These are phyloP conservation scores for Aspergillus brunneoviolaceus DNA, from an alignment of 2,329 filamentous ascomycete species.

Conservation along the genomic window DNA sequence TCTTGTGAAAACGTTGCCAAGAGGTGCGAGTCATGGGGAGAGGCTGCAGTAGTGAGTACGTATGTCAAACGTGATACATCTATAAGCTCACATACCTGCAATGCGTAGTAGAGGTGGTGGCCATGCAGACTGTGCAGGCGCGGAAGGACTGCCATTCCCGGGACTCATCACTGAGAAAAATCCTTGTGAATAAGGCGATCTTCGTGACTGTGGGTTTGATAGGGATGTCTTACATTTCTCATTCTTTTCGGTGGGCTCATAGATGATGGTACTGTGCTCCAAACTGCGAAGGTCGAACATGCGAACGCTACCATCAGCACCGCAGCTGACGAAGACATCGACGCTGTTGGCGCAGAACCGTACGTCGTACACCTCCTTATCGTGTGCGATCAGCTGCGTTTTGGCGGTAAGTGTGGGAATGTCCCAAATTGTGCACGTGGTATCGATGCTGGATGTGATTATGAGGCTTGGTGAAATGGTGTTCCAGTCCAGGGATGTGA, in stretches of 20 bases:
- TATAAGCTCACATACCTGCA: constrained; percentile 35
- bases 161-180: constrained; percentile 45
- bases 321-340: constrained; percentile 98
- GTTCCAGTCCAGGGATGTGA: constrained; percentile 98
- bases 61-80: not conserved
- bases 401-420: constrained; percentile 97
- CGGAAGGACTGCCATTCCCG: constrained; percentile 65
- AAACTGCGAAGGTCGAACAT: constrained; percentile 98
- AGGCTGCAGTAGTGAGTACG: constrained; percentile 55
- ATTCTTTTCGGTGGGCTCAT: constrained; percentile 89
- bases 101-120: constrained; percentile 56
- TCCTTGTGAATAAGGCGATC: not conserved
- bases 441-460: constrained; percentile 98
- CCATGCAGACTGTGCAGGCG: constrained; percentile 60
- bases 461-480: constrained; percentile 94
- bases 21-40: constrained; percentile 91
- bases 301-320: constrained; percentile 92
- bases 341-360: constrained; percentile 97
- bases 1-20: constrained; percentile 97
- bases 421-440: constrained; percentile 99
- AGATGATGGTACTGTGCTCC: constrained; percentile 98
- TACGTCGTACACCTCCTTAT: constrained; percentile 98
- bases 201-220: not conserved
- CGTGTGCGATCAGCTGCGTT: constrained; percentile 95
- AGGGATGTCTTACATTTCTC: constrained; percentile 55